phyloP scores from a whole-genome alignment of 176 grass and related monocot genomes.

The maize (Zea mays) region DNA sequence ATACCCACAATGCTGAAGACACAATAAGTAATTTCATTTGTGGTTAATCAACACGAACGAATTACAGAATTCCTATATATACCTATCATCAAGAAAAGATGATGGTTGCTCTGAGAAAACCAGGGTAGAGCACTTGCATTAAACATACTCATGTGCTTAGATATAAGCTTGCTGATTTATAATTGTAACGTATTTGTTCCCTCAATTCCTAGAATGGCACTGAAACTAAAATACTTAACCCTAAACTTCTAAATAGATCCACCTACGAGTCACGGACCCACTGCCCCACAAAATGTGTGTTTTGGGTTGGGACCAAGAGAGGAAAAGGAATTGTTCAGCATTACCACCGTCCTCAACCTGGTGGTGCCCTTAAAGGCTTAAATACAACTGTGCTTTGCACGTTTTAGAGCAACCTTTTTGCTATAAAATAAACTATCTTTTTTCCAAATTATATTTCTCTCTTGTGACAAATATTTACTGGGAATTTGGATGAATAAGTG shows the following conservation, averaged over 20 bases:
- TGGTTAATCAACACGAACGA: neutral
- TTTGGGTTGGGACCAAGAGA: neutral
- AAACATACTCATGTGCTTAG: neutral
- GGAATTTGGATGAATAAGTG: neutral
- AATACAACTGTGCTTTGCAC: neutral
- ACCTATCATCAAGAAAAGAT: neutral
- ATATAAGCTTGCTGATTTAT: neutral
- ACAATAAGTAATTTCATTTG: neutral
- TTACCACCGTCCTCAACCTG: neutral
- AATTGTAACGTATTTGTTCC: neutral
- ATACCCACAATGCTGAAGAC: neutral
- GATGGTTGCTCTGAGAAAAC: neutral
- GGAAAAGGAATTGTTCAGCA: neutral
- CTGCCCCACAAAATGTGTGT: neutral
- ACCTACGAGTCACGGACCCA: neutral
- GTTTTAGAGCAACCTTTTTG: neutral
- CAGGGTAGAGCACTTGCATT: neutral
- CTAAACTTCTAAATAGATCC: neutral
- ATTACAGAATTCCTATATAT: neutral
- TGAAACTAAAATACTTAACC: neutral
- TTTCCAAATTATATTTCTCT: neutral
- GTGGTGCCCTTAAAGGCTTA: neutral
- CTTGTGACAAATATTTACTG: neutral
- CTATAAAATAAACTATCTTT: neutral
- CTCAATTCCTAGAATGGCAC: constrained; percentile 6